Percentiles rank a stretch among this genome's conserved stretches.
Evolutionary conservation across 2,329 filamentous ascomycete genomes (phyloP).

Genomic region (Fusarium nurragi): DNA sequence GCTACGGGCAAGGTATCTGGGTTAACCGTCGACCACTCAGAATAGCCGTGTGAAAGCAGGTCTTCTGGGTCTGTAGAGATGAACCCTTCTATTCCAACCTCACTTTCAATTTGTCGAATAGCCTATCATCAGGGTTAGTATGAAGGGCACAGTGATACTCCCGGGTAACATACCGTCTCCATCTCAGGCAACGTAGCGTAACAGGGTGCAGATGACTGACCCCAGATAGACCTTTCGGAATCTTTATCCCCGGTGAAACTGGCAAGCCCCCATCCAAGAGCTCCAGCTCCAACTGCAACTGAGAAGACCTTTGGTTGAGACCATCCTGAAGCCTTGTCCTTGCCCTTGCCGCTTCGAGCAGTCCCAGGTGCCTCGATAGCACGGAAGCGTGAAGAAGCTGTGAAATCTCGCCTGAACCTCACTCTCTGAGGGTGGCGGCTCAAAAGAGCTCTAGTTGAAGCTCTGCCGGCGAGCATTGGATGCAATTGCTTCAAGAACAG

Average conservation of each 20-base stretch:
- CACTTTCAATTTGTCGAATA: conserved; percentile 62
- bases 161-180: conserved; percentile 49
- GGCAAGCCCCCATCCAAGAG: conserved; percentile 55
- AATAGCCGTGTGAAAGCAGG: conserved; percentile 70
- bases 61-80: conserved; percentile 72
- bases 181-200: conserved; percentile 57
- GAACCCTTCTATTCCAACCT: conserved; percentile 61
- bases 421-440: conserved; percentile 24
- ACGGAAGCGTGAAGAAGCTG: conserved; percentile 13
- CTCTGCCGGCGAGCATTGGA: conserved; percentile 31
- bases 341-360: conserved; percentile 2
- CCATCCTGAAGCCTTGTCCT: conserved; percentile 36
- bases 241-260: conserved; percentile 35
- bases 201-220: conserved; percentile 39
- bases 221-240: conserved; percentile 22
- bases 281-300: conserved; percentile 52
- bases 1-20: conserved; percentile 69
- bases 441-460: conserved; percentile 30
- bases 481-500: not conserved
- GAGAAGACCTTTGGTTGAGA: conserved; percentile 49
- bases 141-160: not conserved
- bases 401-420: conserved; percentile 24
- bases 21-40: conserved; percentile 72
- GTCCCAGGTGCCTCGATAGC: conserved; percentile 11
- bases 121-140: conserved; percentile 54